These are phyloP conservation scores for Scalesia atractyloides DNA, from an alignment of 129 eudicot genomes.

Conservation along the genomic window DNA sequence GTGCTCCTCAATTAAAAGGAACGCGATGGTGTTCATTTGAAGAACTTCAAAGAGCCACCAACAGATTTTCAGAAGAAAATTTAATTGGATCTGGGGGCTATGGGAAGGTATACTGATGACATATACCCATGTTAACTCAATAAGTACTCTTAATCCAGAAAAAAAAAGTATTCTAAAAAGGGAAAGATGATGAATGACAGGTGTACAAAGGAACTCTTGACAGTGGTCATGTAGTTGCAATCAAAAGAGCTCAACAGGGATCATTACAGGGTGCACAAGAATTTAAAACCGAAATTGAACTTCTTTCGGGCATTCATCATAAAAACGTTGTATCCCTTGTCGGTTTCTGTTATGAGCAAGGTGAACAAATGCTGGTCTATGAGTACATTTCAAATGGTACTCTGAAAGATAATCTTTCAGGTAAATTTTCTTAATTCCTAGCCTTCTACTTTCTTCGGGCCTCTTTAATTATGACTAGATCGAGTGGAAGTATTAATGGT, in stretches of 20 bases:
- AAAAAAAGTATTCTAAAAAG: not conserved
- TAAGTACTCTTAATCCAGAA: not conserved
- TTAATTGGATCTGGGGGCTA: slow-evolving; percentile 87
- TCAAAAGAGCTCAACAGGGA: slow-evolving; percentile 87
- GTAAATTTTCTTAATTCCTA: slow-evolving; percentile 37
- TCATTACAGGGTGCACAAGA: slow-evolving; percentile 83
- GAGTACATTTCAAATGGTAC: slow-evolving; percentile 83
- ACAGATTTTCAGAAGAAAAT: slow-evolving; percentile 70
- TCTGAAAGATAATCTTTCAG: slow-evolving; percentile 65
- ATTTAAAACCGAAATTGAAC: slow-evolving; percentile 89
- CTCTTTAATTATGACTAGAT: not conserved
- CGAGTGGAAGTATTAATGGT: not conserved
- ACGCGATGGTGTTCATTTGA: slow-evolving; percentile 82
- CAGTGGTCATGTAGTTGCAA: slow-evolving; percentile 60
- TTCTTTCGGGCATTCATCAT: slow-evolving; percentile 85
- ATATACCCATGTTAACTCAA: not conserved
- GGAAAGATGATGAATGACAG: slow-evolving; percentile 39
- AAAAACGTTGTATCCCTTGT: slow-evolving; percentile 82
- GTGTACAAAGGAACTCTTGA: slow-evolving; percentile 77
- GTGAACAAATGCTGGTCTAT: slow-evolving; percentile 88
- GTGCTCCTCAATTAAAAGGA: slow-evolving; percentile 79
- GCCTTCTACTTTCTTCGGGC: not conserved
- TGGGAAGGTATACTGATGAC: slow-evolving; percentile 62
- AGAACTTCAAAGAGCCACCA: slow-evolving; percentile 64
- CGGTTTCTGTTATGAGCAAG: slow-evolving; percentile 89